Evolutionary conservation across 768 basidiomycete genomes (phyloP), one percentile per base, ranked within the genome.

Genomic region (Termitomyces sp.): DNA sequence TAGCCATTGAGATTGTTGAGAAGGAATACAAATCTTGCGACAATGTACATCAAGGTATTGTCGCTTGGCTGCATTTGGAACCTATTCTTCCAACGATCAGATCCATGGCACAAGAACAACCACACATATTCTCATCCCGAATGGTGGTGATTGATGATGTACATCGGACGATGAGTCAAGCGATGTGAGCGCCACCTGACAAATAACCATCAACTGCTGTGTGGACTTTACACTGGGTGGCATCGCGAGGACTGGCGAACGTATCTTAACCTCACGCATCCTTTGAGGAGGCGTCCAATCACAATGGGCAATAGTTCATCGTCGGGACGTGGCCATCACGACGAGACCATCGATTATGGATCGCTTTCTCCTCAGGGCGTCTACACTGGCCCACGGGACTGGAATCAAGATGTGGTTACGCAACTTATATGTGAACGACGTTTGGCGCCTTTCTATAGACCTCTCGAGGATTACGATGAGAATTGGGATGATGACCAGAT

Each of bases 381-480:
- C 62, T 95, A 95, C 77, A 87, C 90, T 20, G 90, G 87, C 26
- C 76, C 82, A 49, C 82, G 82, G 68, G 95, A 98, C 75, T 98
- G 94, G 88, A 94, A 93, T 70, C 91, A 95, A 65, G 72, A 84
- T 56, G 76, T 91, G 60, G 95, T 96, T 63, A 87, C 89, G 61
- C 88, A 91, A 73, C 83, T 96, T 69, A 94, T 99, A 71, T 77
- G 88, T 67, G 87, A 91, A 65, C 87, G 93, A 71, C 88, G 83
- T 67, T 83, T 99, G 44, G 94, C 95, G 0, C 97, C 97, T 1
- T 98, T 98, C 75, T 98, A 98, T 72, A 84, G 94, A 38, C 96
- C 97, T 13, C 79, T 99, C 47, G 94, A 97, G 70, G 96, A 98
- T 63, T 97, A 91, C 70, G 86, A 89, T 35, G 87, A 90, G 14